Percentiles rank a stretch among this genome's conserved stretches.
Evolutionary conservation across 2,329 filamentous ascomycete species (phyloP).

Genomic region (Diaporthe capsici): DNA sequence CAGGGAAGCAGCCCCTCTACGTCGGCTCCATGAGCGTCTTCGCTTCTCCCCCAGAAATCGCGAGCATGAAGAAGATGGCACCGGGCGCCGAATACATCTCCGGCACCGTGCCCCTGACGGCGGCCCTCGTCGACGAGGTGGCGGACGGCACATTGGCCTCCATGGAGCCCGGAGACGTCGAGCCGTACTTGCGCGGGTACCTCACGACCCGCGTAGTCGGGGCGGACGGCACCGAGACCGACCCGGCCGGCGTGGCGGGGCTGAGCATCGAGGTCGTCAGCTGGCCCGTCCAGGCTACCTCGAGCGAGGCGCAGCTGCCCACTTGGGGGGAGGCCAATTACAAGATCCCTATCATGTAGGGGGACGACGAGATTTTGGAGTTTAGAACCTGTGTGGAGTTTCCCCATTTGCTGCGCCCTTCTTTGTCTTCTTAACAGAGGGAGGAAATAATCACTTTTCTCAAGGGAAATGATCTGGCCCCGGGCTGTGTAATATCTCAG

Average conservation of each 20-base stretch:
- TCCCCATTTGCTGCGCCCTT: neutral
- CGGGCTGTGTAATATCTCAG: neutral
- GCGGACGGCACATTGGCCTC: constrained; percentile 52
- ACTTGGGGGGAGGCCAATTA: constrained; percentile 51
- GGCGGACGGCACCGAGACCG: constrained; percentile 48
- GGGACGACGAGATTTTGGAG: neutral
- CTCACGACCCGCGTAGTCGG: constrained; percentile 54
- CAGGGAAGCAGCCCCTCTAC: constrained; percentile 53
- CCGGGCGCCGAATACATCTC: constrained; percentile 56
- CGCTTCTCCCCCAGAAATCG: constrained; percentile 49
- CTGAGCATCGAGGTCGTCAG: constrained; percentile 55
- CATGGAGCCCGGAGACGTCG: constrained; percentile 54
- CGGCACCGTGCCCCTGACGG: constrained; percentile 67
- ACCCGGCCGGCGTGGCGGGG: constrained; percentile 49
- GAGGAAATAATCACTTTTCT: neutral
- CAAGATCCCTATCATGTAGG: constrained; percentile 32
- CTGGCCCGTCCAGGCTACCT: constrained; percentile 53
- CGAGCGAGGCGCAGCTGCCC: constrained; percentile 52
- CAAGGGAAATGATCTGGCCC: no score
- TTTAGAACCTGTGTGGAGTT: no score
- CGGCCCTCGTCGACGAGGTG: constrained; percentile 61
- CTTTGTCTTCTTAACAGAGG: neutral
- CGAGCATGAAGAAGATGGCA: constrained; percentile 49
- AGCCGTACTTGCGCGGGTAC: constrained; percentile 57
- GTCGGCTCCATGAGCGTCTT: constrained; percentile 75